Base-by-base conservation (phyloP, 352 stramenopile species). In the Globisporangium rhizosaccharum region DNA sequence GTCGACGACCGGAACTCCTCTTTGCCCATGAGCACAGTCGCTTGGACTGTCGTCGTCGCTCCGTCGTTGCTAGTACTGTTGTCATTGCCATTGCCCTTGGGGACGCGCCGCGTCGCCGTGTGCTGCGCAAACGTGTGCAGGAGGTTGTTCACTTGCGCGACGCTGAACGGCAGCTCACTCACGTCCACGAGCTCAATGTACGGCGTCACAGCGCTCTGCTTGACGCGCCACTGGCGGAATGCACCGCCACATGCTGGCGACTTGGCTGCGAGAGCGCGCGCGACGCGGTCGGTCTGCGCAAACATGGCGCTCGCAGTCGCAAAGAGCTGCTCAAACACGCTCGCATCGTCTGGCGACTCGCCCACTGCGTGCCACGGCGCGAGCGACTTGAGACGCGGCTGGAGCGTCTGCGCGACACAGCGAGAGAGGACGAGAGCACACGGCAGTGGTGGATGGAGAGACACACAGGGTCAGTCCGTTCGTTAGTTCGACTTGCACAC, bases 361-460 rank as follows among this genome's bases (percentile, higher is more conserved):
- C 53, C 52, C 37, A 57, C 37, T 39, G 46, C 52, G 52, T 57
- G 52, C 52, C 52, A 57, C 23, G 52, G 52, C 52, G 46, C 46
- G 11, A 51, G 18, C n/a, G 46, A n/a, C n/a, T n/a, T n/a, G n/a
- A n/a, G n/a, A n/a, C n/a, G n/a, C n/a, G n/a, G n/a, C n/a, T n/a
- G n/a, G n/a, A n/a, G n/a, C n/a, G n/a, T n/a, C n/a, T n/a, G n/a
- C n/a, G n/a, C n/a, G n/a, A n/a, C n/a, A n/a, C n/a, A n/a, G n/a
- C n/a, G n/a, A n/a, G n/a, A n/a, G n/a, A n/a, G n/a, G n/a, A n/a
- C n/a, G n/a, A n/a, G n/a, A n/a, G n/a, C n/a, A n/a, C n/a, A n/a
- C n/a, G n/a, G n/a, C n/a, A n/a, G n/a, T n/a, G n/a, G n/a, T n/a
- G n/a, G n/a, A n/a, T n/a, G n/a, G n/a, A n/a, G n/a, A n/a, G n/a